Percentiles rank a stretch among this genome's conserved stretches.
These are phyloP conservation scores for Ophiostoma populinum DNA, from an alignment of 2,329 filamentous ascomycete genomes.

Conservation along the genomic window DNA sequence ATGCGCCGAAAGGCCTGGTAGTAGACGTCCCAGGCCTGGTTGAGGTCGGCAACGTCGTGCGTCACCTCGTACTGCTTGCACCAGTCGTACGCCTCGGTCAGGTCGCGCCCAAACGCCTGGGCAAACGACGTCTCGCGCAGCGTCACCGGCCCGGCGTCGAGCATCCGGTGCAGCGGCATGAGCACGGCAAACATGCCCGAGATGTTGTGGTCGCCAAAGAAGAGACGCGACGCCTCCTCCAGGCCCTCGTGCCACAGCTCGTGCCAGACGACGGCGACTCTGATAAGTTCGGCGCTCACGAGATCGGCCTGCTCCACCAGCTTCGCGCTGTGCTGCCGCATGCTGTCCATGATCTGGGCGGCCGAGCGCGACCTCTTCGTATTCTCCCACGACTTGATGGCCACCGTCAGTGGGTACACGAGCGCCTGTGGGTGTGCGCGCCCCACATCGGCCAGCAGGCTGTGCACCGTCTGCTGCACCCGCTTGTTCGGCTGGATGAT, in stretches of 20 bases:
- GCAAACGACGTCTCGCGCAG: conserved; percentile 92
- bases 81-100: conserved; percentile 91
- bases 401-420: conserved; percentile 92
- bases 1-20: conserved; percentile 98
- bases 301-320: conserved; percentile 90
- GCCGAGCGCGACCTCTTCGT: conserved; percentile 74
- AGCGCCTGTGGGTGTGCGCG: conserved; percentile 88
- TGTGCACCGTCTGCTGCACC: conserved; percentile 81
- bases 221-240: conserved; percentile 87
- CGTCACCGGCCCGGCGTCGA: conserved; percentile 84
- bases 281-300: conserved; percentile 90
- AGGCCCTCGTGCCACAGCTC: conserved; percentile 97
- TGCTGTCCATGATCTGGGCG: conserved; percentile 89
- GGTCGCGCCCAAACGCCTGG: conserved; percentile 88
- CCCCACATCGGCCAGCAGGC: conserved; percentile 80
- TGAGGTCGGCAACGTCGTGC: conserved; percentile 84
- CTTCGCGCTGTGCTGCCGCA: conserved; percentile 83
- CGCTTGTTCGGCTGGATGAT: conserved; percentile 90
- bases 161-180: conserved; percentile 75
- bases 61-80: conserved; percentile 81
- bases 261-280: conserved; percentile 94
- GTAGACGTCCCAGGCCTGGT: conserved; percentile 97
- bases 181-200: conserved; percentile 92
- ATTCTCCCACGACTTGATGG: conserved; percentile 83
- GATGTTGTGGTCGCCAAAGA: conserved; percentile 95